Percentiles rank a stretch among this genome's conserved stretches.
Evolutionary conservation across 2,329 filamentous ascomycete genomes (phyloP).

Genomic region (Alternaria sp.): DNA sequence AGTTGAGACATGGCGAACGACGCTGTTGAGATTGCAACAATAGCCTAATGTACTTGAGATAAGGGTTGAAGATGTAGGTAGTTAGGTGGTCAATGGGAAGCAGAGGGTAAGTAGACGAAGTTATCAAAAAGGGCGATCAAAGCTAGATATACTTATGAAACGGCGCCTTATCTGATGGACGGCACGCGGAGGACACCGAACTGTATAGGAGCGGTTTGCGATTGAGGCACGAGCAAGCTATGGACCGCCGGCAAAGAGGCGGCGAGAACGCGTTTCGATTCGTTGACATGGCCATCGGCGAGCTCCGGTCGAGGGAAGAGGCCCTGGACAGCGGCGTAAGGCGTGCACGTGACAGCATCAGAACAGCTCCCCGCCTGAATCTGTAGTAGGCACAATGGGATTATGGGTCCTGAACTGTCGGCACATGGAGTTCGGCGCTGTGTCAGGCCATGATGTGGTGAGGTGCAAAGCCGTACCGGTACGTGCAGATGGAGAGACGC

Average conservation of each 20-base stretch:
- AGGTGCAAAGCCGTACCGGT: constrained; percentile 12
- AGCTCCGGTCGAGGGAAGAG: constrained; percentile 38
- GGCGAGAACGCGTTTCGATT: constrained; percentile 35
- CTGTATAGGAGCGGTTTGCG: constrained; percentile 31
- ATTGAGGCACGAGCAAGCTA: constrained; percentile 30
- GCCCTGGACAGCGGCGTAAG: constrained; percentile 27
- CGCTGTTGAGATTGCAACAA: constrained; percentile 3
- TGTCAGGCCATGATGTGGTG: constrained; percentile 39
- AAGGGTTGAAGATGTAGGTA: constrained; percentile 3
- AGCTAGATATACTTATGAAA: constrained; percentile 40
- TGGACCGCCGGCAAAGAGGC: constrained; percentile 31
- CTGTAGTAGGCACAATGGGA: constrained; percentile 16
- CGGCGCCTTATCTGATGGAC: constrained; percentile 41
- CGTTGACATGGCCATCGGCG: constrained; percentile 46
- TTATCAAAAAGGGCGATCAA: constrained; percentile 24
- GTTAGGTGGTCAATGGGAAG: constrained; percentile 14
- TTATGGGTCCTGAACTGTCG: constrained; percentile 15
- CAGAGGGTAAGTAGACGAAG: constrained; percentile 20
- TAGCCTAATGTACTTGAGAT: not conserved
- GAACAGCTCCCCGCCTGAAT: constrained; percentile 20
- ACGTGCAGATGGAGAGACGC: not conserved
- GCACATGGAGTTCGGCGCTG: constrained; percentile 24
- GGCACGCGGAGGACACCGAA: constrained; percentile 45
- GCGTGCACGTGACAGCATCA: constrained; percentile 35
- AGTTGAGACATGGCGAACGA: constrained; percentile 56